These are phyloP conservation scores for Exophiala dermatitidis DNA, from an alignment of 2,329 filamentous ascomycete genomes.

Conservation along the genomic window DNA sequence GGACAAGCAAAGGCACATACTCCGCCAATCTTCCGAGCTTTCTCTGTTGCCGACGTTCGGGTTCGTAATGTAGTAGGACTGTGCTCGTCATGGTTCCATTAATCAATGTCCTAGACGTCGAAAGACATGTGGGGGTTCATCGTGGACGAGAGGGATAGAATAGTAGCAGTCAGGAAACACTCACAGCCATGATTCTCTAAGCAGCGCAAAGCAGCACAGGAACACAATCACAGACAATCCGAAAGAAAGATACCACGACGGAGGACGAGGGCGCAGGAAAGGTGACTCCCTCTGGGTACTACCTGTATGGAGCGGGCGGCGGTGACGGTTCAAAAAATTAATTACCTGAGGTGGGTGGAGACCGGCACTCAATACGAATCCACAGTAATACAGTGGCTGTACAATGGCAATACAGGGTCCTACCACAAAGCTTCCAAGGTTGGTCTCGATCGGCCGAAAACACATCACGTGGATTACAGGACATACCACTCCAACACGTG, in stretches of 20 bases:
- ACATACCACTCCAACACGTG: too few species aligned
- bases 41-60: constrained; percentile 68
- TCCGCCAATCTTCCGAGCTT: constrained; percentile 73
- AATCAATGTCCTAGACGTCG: background rate
- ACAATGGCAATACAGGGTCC: too few species aligned
- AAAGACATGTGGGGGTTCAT: background rate
- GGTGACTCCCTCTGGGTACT: too few species aligned
- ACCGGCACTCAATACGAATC: too few species aligned
- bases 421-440: too few species aligned
- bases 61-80: constrained; percentile 69
- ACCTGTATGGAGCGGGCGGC: too few species aligned
- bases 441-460: too few species aligned
- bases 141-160: background rate
- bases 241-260: background rate
- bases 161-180: background rate
- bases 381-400: too few species aligned
- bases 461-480: too few species aligned
- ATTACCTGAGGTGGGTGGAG: too few species aligned
- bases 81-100: background rate
- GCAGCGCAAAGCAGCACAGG: too few species aligned
- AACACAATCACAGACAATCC: background rate
- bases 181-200: constrained; percentile 12
- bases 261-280: constrained; percentile 1
- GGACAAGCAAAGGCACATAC: constrained; percentile 46
- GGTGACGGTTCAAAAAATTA: too few species aligned